These are phyloP conservation scores for Akebia trifoliata DNA, from an alignment of 164 flowering plant genomes.

Conservation along the genomic window DNA sequence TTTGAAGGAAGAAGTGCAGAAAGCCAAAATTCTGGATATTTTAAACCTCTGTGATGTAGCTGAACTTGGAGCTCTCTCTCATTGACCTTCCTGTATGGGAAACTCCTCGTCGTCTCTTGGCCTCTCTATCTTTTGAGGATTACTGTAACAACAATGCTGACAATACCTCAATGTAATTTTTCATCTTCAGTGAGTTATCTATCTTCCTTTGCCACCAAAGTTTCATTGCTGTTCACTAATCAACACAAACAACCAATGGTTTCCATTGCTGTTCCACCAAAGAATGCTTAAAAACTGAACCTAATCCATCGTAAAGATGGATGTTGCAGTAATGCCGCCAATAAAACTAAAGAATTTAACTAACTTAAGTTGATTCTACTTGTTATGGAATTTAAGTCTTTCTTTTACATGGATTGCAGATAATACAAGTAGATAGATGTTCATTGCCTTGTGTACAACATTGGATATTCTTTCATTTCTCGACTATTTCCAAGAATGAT, in stretches of 20 bases:
- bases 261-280: no score
- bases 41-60: constrained; percentile 39
- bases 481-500: neutral
- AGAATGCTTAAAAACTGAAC: neutral
- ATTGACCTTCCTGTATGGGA: constrained; percentile 49
- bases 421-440: constrained; percentile 4
- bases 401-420: neutral
- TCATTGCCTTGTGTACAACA: constrained; percentile 4
- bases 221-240: no score
- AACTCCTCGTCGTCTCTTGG: constrained; percentile 39
- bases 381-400: neutral
- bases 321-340: neutral
- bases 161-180: neutral
- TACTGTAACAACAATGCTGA: neutral
- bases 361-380: neutral
- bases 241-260: no score
- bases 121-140: constrained; percentile 33
- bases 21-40: constrained; percentile 25
- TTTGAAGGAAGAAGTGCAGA: constrained; percentile 47
- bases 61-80: constrained; percentile 24
- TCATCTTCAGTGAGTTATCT: neutral
- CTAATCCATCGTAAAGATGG: neutral
- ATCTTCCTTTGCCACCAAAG: neutral
- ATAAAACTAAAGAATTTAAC: neutral
- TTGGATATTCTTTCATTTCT: neutral